Conservation (phyloP, 2,329 filamentous ascomycete genomes). For the Aspergillus latus region DNA sequence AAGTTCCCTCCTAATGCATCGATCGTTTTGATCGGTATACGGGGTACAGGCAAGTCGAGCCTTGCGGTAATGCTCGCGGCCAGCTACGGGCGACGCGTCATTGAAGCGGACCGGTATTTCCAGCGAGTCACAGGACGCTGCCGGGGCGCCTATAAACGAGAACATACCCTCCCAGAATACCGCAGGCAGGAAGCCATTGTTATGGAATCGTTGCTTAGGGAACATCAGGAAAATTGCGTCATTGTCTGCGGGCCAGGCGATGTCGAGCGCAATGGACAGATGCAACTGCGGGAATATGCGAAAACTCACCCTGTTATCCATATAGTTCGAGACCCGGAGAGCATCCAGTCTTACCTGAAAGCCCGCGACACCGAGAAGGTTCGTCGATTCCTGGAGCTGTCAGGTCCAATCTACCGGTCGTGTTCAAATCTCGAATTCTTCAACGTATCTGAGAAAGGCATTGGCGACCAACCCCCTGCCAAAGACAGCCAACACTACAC, state of each 20-base stretch:
- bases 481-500: slow-evolving; percentile 28
- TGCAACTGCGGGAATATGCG: slow-evolving; percentile 61
- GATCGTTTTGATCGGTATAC: slow-evolving; percentile 70
- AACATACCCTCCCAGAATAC: slow-evolving; percentile 62
- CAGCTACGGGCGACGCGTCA: slow-evolving; percentile 65
- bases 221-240: slow-evolving; percentile 61
- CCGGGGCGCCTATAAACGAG: slow-evolving; percentile 62
- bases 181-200: slow-evolving; percentile 63
- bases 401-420: slow-evolving; percentile 56
- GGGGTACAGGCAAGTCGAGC: slow-evolving; percentile 73
- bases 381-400: slow-evolving; percentile 56
- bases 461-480: slow-evolving; percentile 23
- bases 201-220: slow-evolving; percentile 58
- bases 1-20: slow-evolving; percentile 63
- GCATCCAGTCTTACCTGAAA: slow-evolving; percentile 63
- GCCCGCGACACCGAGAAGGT: slow-evolving; percentile 58
- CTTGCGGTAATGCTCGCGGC: slow-evolving; percentile 73
- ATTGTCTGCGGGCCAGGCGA: slow-evolving; percentile 71
- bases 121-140: slow-evolving; percentile 63
- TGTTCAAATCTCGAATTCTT: slow-evolving; percentile 76
- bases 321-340: slow-evolving; percentile 63
- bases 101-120: slow-evolving; percentile 70
- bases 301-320: slow-evolving; percentile 69
- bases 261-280: slow-evolving; percentile 64
- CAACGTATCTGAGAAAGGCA: slow-evolving; percentile 63